Evolutionary conservation across 139 green algal species (phyloP).

Genomic region (Ettlia oleoabundans): DNA sequence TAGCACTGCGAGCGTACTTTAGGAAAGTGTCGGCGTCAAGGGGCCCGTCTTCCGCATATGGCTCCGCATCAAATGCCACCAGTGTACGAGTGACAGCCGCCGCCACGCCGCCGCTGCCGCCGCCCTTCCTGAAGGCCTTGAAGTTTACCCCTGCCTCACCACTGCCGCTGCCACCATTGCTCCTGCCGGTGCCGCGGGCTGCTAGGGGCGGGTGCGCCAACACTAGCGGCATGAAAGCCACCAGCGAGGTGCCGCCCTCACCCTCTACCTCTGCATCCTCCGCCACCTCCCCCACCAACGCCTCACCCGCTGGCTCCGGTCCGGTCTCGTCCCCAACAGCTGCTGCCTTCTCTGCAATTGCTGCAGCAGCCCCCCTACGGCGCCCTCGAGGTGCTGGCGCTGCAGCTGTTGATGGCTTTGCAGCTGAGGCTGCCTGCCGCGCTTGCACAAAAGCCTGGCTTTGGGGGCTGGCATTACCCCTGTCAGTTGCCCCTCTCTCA

Average conservation of each 20-base stretch:
- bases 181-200: neutral
- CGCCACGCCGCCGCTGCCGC: neutral
- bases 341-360: too few relatives aligned
- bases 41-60: neutral
- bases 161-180: neutral
- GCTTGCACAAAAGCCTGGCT: too few relatives aligned
- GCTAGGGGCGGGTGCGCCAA: neutral
- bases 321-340: too few relatives aligned
- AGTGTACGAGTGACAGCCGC: neutral
- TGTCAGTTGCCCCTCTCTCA: too few relatives aligned
- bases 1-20: neutral
- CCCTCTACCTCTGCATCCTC: neutral
- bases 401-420: too few relatives aligned
- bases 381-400: too few relatives aligned
- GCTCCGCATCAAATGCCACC: neutral
- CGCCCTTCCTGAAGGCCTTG: conserved; percentile 19
- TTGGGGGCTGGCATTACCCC: too few relatives aligned
- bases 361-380: too few relatives aligned
- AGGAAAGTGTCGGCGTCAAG: conserved; percentile 20
- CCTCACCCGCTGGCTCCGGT: neutral
- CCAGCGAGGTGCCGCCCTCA: neutral
- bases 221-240: neutral
- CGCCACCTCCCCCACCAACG: neutral
- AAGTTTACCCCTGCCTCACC: neutral
- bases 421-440: too few relatives aligned